Conservation (phyloP, 2,329 filamentous ascomycete species). For the Hymenoscyphus scutula region DNA sequence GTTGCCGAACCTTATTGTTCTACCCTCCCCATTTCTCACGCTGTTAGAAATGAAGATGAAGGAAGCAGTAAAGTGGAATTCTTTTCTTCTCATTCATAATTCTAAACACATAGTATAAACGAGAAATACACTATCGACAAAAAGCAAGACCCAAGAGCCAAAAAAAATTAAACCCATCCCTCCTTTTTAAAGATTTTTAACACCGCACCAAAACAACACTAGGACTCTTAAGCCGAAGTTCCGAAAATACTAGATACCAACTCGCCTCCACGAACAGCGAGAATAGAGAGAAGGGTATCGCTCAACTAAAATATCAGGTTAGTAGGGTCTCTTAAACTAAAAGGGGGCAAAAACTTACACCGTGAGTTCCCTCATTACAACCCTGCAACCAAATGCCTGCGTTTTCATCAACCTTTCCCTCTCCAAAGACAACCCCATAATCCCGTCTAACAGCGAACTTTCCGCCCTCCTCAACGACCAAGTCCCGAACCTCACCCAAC, state of each 20-base stretch:
- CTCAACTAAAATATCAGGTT: conserved; percentile 55
- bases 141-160: not conserved
- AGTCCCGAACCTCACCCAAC: conserved; percentile 61
- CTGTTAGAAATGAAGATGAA: not conserved
- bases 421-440: conserved; percentile 72
- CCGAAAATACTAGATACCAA: conserved; percentile 75
- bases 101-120: not conserved
- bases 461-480: conserved; percentile 55
- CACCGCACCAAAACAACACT: not conserved
- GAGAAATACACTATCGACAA: not conserved
- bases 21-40: too few relatives aligned
- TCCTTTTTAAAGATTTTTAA: not conserved
- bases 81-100: not conserved
- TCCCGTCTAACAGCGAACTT: conserved; percentile 70
- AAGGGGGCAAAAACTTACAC: conserved; percentile 58
- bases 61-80: not conserved
- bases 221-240: not conserved
- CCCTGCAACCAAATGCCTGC: conserved; percentile 91
- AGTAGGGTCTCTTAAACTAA: not conserved
- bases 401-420: conserved; percentile 59
- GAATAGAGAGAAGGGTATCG: conserved; percentile 76
- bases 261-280: conserved; percentile 73
- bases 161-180: not conserved
- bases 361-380: conserved; percentile 89
- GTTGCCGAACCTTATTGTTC: too few relatives aligned